A percentile compares a stretch with the other conserved stretches of the same genome.
These are phyloP conservation scores for Sclerotinia borealis DNA, from an alignment of 2,329 filamentous ascomycete species.

Conservation along the genomic window DNA sequence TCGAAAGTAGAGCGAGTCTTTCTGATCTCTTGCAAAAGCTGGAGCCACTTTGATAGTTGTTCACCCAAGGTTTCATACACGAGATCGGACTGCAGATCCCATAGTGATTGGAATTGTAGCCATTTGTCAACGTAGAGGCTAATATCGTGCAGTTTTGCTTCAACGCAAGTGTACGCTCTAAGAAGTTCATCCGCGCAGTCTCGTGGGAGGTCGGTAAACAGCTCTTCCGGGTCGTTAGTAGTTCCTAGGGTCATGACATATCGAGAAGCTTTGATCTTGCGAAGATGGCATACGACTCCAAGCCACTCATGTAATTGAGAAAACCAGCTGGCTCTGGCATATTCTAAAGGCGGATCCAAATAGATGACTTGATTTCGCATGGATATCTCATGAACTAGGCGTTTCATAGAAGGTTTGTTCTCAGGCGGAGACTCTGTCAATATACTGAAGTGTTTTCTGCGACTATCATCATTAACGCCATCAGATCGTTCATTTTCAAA, in stretches of 20 bases:
- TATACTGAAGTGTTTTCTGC: constrained; percentile 44
- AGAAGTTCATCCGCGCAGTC: constrained; percentile 75
- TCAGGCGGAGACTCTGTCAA: constrained; percentile 39
- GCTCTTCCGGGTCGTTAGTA: constrained; percentile 54
- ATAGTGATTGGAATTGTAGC: constrained; percentile 96
- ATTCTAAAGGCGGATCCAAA: constrained; percentile 87
- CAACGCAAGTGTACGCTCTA: constrained; percentile 75
- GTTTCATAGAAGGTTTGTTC: constrained; percentile 60
- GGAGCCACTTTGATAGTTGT: constrained; percentile 86
- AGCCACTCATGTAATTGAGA: constrained; percentile 90
- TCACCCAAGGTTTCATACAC: constrained; percentile 91
- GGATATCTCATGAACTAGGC: constrained; percentile 81
- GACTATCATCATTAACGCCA: constrained; percentile 42
- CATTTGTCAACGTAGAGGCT: constrained; percentile 91
- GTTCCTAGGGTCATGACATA: constrained; percentile 85
- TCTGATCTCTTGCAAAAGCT: constrained; percentile 92
- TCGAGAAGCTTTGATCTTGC: constrained; percentile 88
- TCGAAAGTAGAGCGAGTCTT: constrained; percentile 96
- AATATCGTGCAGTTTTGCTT: constrained; percentile 75
- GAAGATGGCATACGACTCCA: constrained; percentile 82
- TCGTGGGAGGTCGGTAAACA: constrained; percentile 79
- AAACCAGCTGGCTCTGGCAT: constrained; percentile 89
- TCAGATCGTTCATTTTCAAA: constrained; percentile 59
- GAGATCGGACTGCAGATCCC: constrained; percentile 94
- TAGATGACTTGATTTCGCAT: constrained; percentile 99